Evolutionary conservation across 2,329 filamentous ascomycete species (phyloP).

Genomic region (Fonsecaea pedrosoi): DNA sequence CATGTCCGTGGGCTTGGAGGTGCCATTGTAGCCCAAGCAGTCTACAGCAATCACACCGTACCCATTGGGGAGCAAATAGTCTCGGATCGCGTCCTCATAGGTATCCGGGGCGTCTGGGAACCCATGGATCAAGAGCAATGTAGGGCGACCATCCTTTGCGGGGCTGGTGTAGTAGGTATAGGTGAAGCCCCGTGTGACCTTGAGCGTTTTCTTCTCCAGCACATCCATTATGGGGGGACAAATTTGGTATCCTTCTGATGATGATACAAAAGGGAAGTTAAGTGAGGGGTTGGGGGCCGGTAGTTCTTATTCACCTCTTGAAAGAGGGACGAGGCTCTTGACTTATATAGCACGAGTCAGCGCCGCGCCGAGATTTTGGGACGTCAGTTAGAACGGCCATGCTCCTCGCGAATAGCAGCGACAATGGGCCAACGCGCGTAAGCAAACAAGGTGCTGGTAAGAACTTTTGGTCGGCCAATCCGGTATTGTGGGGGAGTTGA

Average conservation of each 20-base stretch:
- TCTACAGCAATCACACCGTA: conserved; percentile 52
- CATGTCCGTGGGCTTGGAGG: conserved; percentile 51
- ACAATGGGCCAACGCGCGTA: neutral
- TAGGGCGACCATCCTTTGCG: conserved; percentile 39
- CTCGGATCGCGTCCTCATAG: conserved; percentile 51
- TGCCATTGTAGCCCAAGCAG: conserved; percentile 50
- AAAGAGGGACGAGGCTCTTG: conserved; percentile 1
- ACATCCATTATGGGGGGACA: conserved; percentile 15
- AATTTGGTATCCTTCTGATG: neutral
- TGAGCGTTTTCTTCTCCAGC: conserved; percentile 26
- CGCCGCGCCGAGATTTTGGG: neutral
- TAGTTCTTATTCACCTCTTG: neutral
- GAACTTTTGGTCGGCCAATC: neutral
- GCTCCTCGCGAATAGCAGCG: neutral
- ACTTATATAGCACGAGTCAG: conserved; percentile 3
- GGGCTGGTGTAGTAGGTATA: conserved; percentile 52
- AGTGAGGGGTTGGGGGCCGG: neutral
- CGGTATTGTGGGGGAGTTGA: neutral
- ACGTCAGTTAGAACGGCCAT: neutral
- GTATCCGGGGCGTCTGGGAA: conserved; percentile 57
- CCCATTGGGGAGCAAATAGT: conserved; percentile 48
- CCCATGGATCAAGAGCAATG: conserved; percentile 56
- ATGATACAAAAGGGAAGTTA: neutral
- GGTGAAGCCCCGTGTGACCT: conserved; percentile 37
- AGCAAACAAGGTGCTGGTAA: neutral